phyloP scores from a whole-genome alignment of 257 asterid species.

The Salvia miltiorrhiza region DNA sequence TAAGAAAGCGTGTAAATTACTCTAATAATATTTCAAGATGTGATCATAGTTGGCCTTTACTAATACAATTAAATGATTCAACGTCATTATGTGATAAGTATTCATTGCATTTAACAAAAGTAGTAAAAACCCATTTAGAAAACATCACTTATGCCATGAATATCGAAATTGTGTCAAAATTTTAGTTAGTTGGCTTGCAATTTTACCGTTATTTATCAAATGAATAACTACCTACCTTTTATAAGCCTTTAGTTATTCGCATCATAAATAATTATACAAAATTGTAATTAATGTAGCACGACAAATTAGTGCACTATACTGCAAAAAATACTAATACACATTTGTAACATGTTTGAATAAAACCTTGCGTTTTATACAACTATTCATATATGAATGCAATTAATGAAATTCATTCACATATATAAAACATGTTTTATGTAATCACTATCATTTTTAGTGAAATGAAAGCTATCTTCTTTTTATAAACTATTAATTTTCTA shows the following conservation, averaged over 20 bases:
- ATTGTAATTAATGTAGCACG: neutral
- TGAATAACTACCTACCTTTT: neutral
- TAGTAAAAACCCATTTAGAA: neutral
- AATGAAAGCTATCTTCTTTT: too few relatives aligned
- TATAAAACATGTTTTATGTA: too few relatives aligned
- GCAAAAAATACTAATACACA: too few relatives aligned
- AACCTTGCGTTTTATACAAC: too few relatives aligned
- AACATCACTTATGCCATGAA: neutral
- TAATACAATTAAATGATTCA: too few relatives aligned
- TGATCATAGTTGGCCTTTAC: neutral
- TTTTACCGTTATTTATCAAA: neutral
- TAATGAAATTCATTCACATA: too few relatives aligned
- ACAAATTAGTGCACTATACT: too few relatives aligned
- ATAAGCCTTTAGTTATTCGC: neutral
- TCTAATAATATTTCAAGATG: neutral
- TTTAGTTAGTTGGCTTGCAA: neutral
- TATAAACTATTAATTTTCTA: too few relatives aligned
- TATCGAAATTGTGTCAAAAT: neutral
- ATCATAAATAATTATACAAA: neutral
- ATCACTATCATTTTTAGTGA: too few relatives aligned
- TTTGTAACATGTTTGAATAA: too few relatives aligned
- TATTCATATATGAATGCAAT: too few relatives aligned
- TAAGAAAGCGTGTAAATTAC: neutral
- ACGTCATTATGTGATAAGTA: too few relatives aligned
- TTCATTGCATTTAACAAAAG: neutral